Conservation (phyloP, 2,329 filamentous ascomycete genomes). For the Aureobasidium pullulans region DNA sequence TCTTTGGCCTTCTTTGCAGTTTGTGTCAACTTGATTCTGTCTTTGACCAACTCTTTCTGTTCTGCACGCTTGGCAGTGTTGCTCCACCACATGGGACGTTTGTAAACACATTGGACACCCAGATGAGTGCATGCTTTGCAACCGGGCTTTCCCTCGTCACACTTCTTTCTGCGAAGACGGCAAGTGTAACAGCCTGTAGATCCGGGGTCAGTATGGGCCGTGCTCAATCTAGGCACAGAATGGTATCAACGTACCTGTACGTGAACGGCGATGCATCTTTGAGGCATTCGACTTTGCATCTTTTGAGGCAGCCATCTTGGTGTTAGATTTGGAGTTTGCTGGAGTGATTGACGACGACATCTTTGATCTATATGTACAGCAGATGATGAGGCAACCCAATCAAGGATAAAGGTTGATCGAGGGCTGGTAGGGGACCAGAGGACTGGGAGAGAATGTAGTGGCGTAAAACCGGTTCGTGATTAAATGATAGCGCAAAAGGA, state of each 20-base stretch:
- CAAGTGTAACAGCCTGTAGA: conserved; percentile 59
- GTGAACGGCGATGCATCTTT: conserved; percentile 89
- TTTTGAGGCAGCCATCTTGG: conserved; percentile 43
- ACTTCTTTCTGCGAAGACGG: conserved; percentile 61
- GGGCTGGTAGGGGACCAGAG: conserved; percentile 25
- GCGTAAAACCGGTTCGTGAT: conserved; percentile 27
- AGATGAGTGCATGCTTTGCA: conserved; percentile 63
- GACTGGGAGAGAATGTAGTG: conserved; percentile 21
- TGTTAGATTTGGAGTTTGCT: conserved; percentile 33
- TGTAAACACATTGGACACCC: conserved; percentile 87
- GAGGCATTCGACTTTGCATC: conserved; percentile 53
- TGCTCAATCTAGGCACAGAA: conserved; percentile 51
- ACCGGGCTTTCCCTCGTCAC: conserved; percentile 57
- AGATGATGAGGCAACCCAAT: conserved; percentile 19
- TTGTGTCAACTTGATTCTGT: conserved; percentile 96
- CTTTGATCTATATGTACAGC: conserved; percentile 34
- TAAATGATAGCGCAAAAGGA: conserved; percentile 37
- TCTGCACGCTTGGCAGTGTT: conserved; percentile 77
- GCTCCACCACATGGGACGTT: conserved; percentile 94
- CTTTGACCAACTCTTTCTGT: conserved; percentile 95
- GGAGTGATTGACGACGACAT: conserved; percentile 40
- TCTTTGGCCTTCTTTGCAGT: conserved; percentile 67
- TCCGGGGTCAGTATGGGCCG: conserved; percentile 41
- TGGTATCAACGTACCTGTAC: conserved; percentile 66
- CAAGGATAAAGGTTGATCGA: conserved; percentile 17